Conservation (phyloP, 768 basidiomycete species). For the Fomitopsis serialis region DNA sequence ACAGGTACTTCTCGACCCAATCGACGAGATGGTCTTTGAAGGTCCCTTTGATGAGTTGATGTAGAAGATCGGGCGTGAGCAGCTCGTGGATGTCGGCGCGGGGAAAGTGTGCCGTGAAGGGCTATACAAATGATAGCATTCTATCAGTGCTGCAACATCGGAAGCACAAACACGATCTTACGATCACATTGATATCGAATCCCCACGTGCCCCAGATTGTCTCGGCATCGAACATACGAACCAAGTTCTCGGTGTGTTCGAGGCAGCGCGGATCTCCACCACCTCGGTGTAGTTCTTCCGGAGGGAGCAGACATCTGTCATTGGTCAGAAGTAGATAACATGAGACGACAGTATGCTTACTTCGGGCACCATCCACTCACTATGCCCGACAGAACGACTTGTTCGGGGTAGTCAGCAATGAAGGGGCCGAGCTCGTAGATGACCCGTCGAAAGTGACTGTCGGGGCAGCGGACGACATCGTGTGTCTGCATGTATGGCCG, state of each 20-base stretch:
- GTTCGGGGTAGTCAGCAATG: slow-evolving; percentile 30
- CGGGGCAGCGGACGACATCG: slow-evolving; percentile 14
- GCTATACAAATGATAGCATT: slow-evolving; percentile 32
- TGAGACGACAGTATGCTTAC: too few relatives aligned
- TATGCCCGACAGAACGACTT: slow-evolving; percentile 15
- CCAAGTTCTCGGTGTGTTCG: too few relatives aligned
- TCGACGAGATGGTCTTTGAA: slow-evolving; percentile 32
- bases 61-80: slow-evolving; percentile 24
- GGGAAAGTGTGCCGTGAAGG: slow-evolving; percentile 25
- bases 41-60: slow-evolving; percentile 27
- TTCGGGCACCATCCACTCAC: slow-evolving; percentile 13
- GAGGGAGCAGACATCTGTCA: too few relatives aligned
- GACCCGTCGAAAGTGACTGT: slow-evolving; percentile 21
- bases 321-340: too few relatives aligned
- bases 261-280: too few relatives aligned
- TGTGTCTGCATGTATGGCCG: slow-evolving; percentile 10
- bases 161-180: too few relatives aligned
- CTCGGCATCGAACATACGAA: too few relatives aligned
- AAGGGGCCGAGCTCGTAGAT: slow-evolving; percentile 24
- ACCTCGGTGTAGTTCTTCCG: too few relatives aligned
- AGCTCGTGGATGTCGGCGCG: slow-evolving; percentile 28
- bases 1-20: slow-evolving; percentile 28
- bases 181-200: too few relatives aligned
- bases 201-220: too few relatives aligned
- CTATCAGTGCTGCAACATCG: too few relatives aligned